Evolutionary conservation across 495 filamentous ascomycete species (phyloP).

Genomic region (Penicillium desertorum): DNA sequence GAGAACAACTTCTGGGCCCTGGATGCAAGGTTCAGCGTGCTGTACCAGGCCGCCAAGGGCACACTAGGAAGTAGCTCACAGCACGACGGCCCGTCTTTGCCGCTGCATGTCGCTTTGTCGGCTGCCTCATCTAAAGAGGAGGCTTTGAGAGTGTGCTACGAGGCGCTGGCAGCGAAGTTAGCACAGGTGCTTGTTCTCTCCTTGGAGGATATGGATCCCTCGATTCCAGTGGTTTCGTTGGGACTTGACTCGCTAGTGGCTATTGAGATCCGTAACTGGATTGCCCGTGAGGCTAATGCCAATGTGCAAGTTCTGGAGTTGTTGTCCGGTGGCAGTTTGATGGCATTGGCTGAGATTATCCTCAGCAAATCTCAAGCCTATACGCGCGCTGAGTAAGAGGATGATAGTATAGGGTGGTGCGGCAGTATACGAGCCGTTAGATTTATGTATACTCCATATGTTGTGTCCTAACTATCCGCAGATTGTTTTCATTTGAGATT

Average conservation of each 20-base stretch:
- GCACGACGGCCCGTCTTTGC: slow-evolving; percentile 14
- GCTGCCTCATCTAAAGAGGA: slow-evolving; percentile 24
- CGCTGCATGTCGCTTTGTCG: slow-evolving; percentile 20
- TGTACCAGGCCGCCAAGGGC: slow-evolving; percentile 22
- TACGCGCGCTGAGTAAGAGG: neutral
- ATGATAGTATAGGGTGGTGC: neutral
- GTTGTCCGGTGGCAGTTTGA: slow-evolving; percentile 31
- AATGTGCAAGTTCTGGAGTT: slow-evolving; percentile 39
- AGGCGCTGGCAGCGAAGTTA: slow-evolving; percentile 30
- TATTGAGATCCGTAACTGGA: slow-evolving; percentile 42
- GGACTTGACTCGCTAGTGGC: slow-evolving; percentile 43
- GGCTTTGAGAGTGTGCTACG: slow-evolving; percentile 29
- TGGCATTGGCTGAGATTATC: slow-evolving; percentile 33
- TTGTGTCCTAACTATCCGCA: neutral
- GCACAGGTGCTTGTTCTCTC: slow-evolving; percentile 29
- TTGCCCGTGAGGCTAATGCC: slow-evolving; percentile 36
- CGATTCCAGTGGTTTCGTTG: slow-evolving; percentile 27
- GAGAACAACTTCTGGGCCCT: slow-evolving; percentile 30
- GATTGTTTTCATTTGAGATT: neutral
- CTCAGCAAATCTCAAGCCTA: slow-evolving; percentile 30
- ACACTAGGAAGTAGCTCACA: slow-evolving; percentile 7
- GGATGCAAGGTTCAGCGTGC: slow-evolving; percentile 25
- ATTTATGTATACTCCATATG: neutral
- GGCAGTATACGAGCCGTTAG: slow-evolving; percentile 12
- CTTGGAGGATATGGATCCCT: slow-evolving; percentile 35